Evolutionary conservation across 1,139 yeast genomes (phyloP).

Genomic region (Pichia sp.): DNA sequence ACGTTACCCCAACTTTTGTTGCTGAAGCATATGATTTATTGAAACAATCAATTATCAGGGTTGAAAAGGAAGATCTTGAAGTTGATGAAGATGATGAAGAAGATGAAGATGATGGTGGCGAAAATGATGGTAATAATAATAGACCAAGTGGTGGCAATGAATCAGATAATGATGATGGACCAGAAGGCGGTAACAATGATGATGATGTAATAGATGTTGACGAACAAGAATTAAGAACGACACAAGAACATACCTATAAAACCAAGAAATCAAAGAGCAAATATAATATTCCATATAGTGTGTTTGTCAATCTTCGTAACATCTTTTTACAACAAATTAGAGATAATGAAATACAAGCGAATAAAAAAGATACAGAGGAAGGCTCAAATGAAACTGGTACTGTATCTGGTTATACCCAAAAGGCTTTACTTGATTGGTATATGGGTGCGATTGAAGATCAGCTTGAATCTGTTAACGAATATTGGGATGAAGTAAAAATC

Average conservation of each 20-base stretch:
- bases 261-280: conserved; percentile 5
- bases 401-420: conserved; percentile 55
- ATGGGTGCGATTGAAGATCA: conserved; percentile 69
- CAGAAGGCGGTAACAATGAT: too few relatives aligned
- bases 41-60: conserved; percentile 88
- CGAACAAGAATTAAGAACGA: conserved; percentile 11
- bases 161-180: too few relatives aligned
- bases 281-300: conserved; percentile 69
- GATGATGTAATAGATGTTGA: conserved; percentile 9
- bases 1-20: conserved; percentile 79
- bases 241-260: conserved; percentile 10
- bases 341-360: conserved; percentile 40
- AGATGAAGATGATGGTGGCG: conserved; percentile 19
- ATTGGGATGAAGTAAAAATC: conserved; percentile 61
- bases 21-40: conserved; percentile 89
- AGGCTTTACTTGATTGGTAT: conserved; percentile 74
- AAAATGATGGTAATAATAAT: conserved; percentile 11
- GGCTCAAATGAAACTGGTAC: conserved; percentile 38
- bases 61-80: conserved; percentile 90
- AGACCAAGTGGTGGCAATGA: conserved; percentile 1
- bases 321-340: conserved; percentile 65
- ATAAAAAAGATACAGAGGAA: conserved; percentile 19
- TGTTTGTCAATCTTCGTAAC: conserved; percentile 80
- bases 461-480: conserved; percentile 63
- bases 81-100: conserved; percentile 61